Evolutionary conservation across 805 yeast genomes (phyloP).

Genomic region (Wickerhamomyces strasburgensis): DNA sequence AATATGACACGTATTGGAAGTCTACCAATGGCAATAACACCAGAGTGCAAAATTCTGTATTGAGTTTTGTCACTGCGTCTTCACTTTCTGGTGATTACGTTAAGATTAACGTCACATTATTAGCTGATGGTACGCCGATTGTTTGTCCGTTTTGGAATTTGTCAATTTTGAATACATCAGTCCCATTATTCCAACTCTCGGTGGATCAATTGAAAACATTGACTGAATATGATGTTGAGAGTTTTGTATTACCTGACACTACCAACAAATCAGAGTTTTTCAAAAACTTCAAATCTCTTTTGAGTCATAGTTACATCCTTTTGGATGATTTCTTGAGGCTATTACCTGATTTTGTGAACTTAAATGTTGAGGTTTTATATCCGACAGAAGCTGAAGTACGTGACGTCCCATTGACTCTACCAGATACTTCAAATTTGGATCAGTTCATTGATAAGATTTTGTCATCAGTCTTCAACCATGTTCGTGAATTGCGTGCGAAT

Average conservation of each 20-base stretch:
- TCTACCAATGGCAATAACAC: conserved; percentile 55
- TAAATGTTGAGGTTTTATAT: conserved; percentile 70
- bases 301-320: conserved; percentile 49
- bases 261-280: conserved; percentile 7
- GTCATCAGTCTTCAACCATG: conserved; percentile 71
- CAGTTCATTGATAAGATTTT: conserved; percentile 71
- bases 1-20: conserved; percentile 96
- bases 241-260: conserved; percentile 10
- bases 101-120: conserved; percentile 60
- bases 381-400: conserved; percentile 55
- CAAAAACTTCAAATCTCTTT: conserved; percentile 36
- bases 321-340: conserved; percentile 52
- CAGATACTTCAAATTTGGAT: conserved; percentile 52
- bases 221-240: conserved; percentile 24
- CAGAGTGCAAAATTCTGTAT: conserved; percentile 28
- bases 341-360: conserved; percentile 55
- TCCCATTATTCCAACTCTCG: conserved; percentile 57
- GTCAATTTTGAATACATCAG: conserved; percentile 42
- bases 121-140: conserved; percentile 82
- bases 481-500: conserved; percentile 40
- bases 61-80: conserved; percentile 85
- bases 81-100: conserved; percentile 80
- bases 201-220: conserved; percentile 29
- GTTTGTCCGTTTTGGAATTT: conserved; percentile 67
- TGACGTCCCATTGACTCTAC: conserved; percentile 35